phyloP scores from a whole-genome alignment of 176 grass and related monocot genomes.

The maize (Zea mays) region Zm-B73-REFERENCE-NAM-5.0 NC_050098.1:188231001-188231500 shows the following conservation, averaged over 20 bases:
- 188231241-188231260: slow-evolving; percentile 84
- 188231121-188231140: background rate
- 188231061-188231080: slow-evolving; percentile 65
- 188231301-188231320: slow-evolving; percentile 76
- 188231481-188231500: background rate
- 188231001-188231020: slow-evolving; percentile 85
- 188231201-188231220: slow-evolving; percentile 72
- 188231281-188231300: slow-evolving; percentile 80
- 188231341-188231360: slow-evolving; percentile 69
- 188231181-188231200: slow-evolving; percentile 53
- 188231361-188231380: slow-evolving; percentile 51
- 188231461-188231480: background rate
- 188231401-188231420: slow-evolving; percentile 25
- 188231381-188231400: slow-evolving; percentile 48
- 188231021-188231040: slow-evolving; percentile 94
- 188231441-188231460: background rate
- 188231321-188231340: slow-evolving; percentile 77
- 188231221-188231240: slow-evolving; percentile 87
- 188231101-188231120: slow-evolving; percentile 50
- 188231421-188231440: background rate
- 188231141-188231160: no score
- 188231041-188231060: slow-evolving; percentile 98
- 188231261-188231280: slow-evolving; percentile 83
- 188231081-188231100: slow-evolving; percentile 71
- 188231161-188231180: no score